phyloP scores from a whole-genome alignment of 2,329 filamentous ascomycete genomes.

The Penicillium brevicompactum region DNA sequence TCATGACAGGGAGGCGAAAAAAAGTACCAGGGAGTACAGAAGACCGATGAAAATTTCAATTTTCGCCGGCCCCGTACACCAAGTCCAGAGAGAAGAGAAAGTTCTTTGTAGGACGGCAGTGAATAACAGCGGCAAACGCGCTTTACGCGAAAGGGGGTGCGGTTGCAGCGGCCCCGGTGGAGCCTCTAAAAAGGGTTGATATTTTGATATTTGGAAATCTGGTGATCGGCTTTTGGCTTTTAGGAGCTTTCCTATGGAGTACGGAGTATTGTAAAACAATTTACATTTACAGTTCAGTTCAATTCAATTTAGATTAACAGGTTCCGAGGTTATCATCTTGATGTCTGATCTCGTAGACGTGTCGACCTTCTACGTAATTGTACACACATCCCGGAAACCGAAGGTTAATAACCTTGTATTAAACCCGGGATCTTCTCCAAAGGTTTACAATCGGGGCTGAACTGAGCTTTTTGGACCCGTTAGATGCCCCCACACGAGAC shows the following conservation, averaged over 20 bases:
- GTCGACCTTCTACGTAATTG: not conserved
- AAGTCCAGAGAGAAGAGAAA: not conserved
- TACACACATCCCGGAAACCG: not conserved
- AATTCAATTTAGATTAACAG: too few species aligned
- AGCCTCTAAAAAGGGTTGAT: conserved; percentile 7
- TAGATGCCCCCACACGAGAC: too few species aligned
- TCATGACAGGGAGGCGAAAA: conserved; percentile 6
- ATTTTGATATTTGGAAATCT: not conserved
- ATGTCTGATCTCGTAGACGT: not conserved
- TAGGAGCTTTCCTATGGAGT: too few species aligned
- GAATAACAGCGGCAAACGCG: conserved; percentile 40
- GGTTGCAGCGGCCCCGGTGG: conserved; percentile 36
- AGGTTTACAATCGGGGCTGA: not conserved
- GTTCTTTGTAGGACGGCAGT: not conserved
- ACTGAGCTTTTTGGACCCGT: too few species aligned
- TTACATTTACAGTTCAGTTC: too few species aligned
- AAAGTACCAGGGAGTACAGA: not conserved
- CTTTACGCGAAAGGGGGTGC: conserved; percentile 37
- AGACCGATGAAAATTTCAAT: not conserved
- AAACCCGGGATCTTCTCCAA: not conserved
- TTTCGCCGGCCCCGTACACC: not conserved
- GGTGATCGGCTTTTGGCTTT: too few species aligned
- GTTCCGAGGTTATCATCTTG: not conserved
- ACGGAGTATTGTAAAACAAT: not conserved
- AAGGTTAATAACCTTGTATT: not conserved